These are phyloP conservation scores for Solanum raphanifolium DNA, from an alignment of 257 asterid species.

Conservation along the genomic window DNA sequence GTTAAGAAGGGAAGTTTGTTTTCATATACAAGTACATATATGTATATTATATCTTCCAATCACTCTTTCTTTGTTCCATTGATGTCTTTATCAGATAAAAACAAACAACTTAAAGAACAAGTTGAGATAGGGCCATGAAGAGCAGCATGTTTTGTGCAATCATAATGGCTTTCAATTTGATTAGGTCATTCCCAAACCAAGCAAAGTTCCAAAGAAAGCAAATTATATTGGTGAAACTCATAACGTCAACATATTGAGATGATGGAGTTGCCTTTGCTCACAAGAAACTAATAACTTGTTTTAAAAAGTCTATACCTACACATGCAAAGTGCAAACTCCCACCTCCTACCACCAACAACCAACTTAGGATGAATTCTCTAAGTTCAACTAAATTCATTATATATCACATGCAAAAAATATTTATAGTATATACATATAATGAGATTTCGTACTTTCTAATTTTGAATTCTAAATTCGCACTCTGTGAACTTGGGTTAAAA, in stretches of 20 bases:
- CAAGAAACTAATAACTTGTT: slow-evolving; percentile 31
- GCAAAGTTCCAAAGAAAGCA: slow-evolving; percentile 33
- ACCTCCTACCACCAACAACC: not conserved
- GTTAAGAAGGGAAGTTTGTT: not conserved
- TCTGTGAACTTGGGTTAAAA: too few relatives aligned
- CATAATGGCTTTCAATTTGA: slow-evolving; percentile 62
- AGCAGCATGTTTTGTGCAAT: slow-evolving; percentile 55
- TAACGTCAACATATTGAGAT: slow-evolving; percentile 8
- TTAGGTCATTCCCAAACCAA: slow-evolving; percentile 46
- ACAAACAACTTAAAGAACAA: slow-evolving; percentile 56
- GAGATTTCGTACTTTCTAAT: not conserved
- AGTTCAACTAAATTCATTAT: not conserved
- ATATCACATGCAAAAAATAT: not conserved
- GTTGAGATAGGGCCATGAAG: slow-evolving; percentile 70
- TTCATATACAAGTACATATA: not conserved
- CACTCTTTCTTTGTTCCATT: slow-evolving; percentile 9
- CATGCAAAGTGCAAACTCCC: slow-evolving; percentile 6
- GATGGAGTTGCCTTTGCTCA: slow-evolving; percentile 55
- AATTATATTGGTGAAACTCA: slow-evolving; percentile 19
- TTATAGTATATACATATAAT: not conserved
- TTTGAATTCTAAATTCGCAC: not conserved
- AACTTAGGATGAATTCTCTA: not conserved
- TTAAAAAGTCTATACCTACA: not conserved
- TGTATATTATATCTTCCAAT: slow-evolving; percentile 11
- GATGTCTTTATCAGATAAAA: slow-evolving; percentile 57